These are phyloP conservation scores for Sarocladium kiliense DNA, from an alignment of 2,329 filamentous ascomycete genomes.

Conservation along the genomic window DNA sequence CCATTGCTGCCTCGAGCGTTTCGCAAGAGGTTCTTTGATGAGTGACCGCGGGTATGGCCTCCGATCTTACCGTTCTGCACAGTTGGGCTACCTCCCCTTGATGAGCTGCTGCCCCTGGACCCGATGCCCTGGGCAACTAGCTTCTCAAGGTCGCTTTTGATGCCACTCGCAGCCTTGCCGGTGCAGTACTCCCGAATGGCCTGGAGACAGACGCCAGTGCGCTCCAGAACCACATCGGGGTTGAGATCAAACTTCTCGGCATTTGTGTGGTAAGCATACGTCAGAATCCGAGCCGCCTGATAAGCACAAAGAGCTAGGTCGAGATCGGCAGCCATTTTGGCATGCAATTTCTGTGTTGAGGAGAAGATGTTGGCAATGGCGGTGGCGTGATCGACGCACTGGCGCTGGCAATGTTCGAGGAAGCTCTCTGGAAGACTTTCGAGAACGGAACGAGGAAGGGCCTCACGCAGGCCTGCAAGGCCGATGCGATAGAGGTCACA, in stretches of 20 bases:
- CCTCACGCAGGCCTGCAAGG: conserved; percentile 45
- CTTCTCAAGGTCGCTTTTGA: conserved; percentile 43
- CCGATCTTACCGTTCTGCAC: conserved; percentile 14
- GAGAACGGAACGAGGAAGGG: conserved; percentile 38
- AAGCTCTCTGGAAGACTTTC: conserved; percentile 43
- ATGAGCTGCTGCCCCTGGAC: conserved; percentile 12
- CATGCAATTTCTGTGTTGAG: conserved; percentile 44
- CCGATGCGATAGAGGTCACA: conserved; percentile 52
- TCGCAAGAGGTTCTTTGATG: not conserved
- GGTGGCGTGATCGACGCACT: conserved; percentile 49
- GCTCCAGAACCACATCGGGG: conserved; percentile 41
- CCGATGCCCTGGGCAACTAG: conserved; percentile 41
- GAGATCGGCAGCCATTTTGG: conserved; percentile 47
- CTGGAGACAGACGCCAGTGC: conserved; percentile 44
- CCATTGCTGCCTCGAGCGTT: not conserved
- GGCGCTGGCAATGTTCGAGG: conserved; percentile 42
- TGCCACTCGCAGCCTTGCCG: conserved; percentile 44
- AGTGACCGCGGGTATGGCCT: conserved; percentile 10
- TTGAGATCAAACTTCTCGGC: conserved; percentile 38
- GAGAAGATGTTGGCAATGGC: conserved; percentile 53
- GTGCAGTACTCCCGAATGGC: conserved; percentile 46
- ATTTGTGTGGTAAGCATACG: conserved; percentile 43
- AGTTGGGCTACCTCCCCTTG: conserved; percentile 11
- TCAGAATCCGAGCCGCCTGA: conserved; percentile 49
- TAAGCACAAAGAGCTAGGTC: conserved; percentile 52